Percentiles rank a stretch among this genome's conserved stretches.
Conservation (phyloP, 2,329 filamentous ascomycete species). For the Pseudocercospora ulei region DNA sequence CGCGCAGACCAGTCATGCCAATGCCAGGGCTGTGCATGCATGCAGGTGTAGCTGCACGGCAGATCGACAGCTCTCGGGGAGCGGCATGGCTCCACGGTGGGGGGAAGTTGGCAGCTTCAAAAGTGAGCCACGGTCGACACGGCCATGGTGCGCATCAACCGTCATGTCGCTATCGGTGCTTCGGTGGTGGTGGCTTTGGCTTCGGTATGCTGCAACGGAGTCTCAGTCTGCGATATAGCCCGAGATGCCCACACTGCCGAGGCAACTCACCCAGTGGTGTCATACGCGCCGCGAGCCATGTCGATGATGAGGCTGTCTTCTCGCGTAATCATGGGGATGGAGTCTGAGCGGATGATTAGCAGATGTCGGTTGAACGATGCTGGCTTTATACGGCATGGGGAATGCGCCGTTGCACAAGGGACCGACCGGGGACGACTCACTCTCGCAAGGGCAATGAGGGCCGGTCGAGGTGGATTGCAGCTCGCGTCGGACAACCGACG, state of each 20-base stretch:
- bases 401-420: slow-evolving; percentile 22
- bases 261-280: slow-evolving; percentile 38
- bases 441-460: slow-evolving; percentile 24
- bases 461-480: slow-evolving; percentile 19
- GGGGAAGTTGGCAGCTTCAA: slow-evolving; percentile 13
- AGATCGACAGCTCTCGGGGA: slow-evolving; percentile 9
- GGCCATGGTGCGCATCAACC: too few species aligned
- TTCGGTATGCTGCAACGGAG: slow-evolving; percentile 34
- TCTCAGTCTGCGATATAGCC: slow-evolving; percentile 10
- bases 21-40: slow-evolving; percentile 6
- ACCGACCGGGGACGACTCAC: slow-evolving; percentile 20
- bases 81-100: slow-evolving; percentile 10
- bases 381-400: slow-evolving; percentile 17
- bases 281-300: slow-evolving; percentile 45
- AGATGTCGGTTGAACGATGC: slow-evolving; percentile 4
- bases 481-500: slow-evolving; percentile 19
- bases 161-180: slow-evolving; percentile 20
- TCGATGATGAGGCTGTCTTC: slow-evolving; percentile 34
- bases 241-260: not conserved
- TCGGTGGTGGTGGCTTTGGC: slow-evolving; percentile 36
- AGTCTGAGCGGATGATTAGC: slow-evolving; percentile 19
- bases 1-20: slow-evolving; percentile 3
- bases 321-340: slow-evolving; percentile 37
- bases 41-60: slow-evolving; percentile 13
- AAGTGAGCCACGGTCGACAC: too few species aligned